phyloP scores from a whole-genome alignment of 2,329 filamentous ascomycete species.

The Colletotrichum horii region DNA sequence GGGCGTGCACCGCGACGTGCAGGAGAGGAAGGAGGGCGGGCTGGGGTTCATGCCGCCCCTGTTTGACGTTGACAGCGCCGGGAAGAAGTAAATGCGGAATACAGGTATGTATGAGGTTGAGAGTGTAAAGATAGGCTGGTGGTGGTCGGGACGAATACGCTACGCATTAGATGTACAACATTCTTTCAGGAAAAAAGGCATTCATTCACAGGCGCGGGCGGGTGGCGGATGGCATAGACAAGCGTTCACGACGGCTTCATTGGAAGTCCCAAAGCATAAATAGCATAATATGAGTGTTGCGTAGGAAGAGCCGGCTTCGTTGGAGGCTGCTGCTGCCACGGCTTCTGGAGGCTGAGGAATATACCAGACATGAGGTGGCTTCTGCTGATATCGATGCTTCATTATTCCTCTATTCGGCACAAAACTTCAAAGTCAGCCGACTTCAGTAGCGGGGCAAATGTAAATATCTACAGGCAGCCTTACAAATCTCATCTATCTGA shows the following conservation, averaged over 20 bases:
- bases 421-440: accelerated
- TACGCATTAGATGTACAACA: neutral
- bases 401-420: neutral
- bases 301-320: neutral
- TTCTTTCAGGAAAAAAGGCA: neutral
- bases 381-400: neutral
- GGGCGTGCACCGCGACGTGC: conserved; percentile 28
- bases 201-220: neutral
- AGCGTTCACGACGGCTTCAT: neutral
- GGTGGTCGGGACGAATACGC: neutral
- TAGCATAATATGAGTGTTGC: neutral
- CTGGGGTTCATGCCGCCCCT: conserved; percentile 65
- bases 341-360: neutral
- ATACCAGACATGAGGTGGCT: neutral
- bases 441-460: too few relatives aligned
- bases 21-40: conserved; percentile 37
- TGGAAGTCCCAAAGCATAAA: neutral
- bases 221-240: neutral
- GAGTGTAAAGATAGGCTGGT: neutral
- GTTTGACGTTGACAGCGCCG: conserved; percentile 20
- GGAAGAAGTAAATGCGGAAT: neutral
- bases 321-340: neutral
- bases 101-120: neutral
- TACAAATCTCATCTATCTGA: neutral
- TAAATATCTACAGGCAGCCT: too few relatives aligned